These are phyloP conservation scores for Alloteropsis angusta DNA, from an alignment of 202 grass and related monocot species.

Conservation along the genomic window DNA sequence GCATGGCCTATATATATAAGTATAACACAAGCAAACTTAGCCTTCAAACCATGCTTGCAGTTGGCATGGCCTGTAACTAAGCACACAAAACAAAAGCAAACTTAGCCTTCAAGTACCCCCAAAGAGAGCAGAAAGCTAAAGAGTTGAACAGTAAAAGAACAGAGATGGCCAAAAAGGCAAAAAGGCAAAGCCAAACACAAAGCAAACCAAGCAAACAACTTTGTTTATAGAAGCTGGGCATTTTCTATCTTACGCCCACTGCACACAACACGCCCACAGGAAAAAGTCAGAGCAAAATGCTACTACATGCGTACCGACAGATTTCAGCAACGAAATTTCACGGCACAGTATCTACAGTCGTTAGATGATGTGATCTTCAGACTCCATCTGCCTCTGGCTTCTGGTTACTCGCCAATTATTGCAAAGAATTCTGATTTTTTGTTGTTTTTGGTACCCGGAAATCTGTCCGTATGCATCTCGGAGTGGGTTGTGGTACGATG, in stretches of 20 bases:
- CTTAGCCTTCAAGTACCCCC: neutral
- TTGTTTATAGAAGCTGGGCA: slow-evolving; percentile 21
- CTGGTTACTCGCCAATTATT: neutral
- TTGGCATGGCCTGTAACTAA: neutral
- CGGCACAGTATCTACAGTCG: slow-evolving; percentile 14
- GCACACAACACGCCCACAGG: slow-evolving; percentile 17
- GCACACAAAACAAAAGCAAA: neutral
- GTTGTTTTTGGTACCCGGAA: neutral
- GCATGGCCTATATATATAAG: neutral
- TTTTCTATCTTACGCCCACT: slow-evolving; percentile 30
- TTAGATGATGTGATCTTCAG: neutral
- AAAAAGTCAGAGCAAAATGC: neutral
- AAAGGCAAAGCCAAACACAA: slow-evolving; percentile 32
- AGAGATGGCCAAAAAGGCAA: slow-evolving; percentile 25
- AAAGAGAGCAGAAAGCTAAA: slow-evolving; percentile 24
- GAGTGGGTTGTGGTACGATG: neutral
- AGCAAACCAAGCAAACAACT: slow-evolving; percentile 15
- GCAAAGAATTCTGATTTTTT: neutral
- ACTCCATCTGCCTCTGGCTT: neutral
- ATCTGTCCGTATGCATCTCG: neutral
- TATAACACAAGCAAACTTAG: neutral
- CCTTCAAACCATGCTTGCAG: neutral
- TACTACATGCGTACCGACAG: neutral
- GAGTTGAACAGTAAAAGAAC: neutral
- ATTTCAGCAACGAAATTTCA: neutral